Base-by-base conservation (phyloP, 2,329 filamentous ascomycete species). In the Exophiala sp. region DNA sequence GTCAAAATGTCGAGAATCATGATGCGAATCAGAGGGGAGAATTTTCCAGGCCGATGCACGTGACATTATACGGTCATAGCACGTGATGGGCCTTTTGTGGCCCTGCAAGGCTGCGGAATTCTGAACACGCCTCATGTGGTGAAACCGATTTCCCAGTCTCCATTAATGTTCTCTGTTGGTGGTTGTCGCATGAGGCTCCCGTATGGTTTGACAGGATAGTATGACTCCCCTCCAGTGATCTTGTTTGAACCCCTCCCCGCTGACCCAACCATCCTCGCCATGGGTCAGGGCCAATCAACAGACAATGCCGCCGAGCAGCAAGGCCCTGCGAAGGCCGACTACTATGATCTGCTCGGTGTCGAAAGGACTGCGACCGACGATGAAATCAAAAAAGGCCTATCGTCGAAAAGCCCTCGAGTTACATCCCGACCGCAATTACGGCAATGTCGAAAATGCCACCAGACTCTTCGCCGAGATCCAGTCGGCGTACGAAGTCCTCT, bases 361-460 rank as follows among this genome's bases (percentile, higher is more conserved):
- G 80, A 86, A 55, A 76, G 81, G 52, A 75, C 78, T 54, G 89
- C 88, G 27, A 82, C 82, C 4, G 85, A 90, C 38, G 86, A 94
- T 48, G 90, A 96, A 83, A 89, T 98, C 63, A 95, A 95, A 64
- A 95, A 88, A 63, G n/a, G 89, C 90, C 11, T 98, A 98, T 69
- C 82, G 88, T 57, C 82, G 74, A 55, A 96, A 91, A 66, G 93
- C 93, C 1, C 80, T 98, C 42, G 89, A 96, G 66, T 76, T 97
- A 8, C 93, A 98, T 66, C 93, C 93, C 0, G 93, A 98, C 69
- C 86, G 90, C 60, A 98, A 98, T 68, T 84, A 86, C 66, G 84
- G 86, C 61, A 84, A 96, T 64, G 83, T 85, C 54, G 88, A 94
- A 62, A 79, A 82, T 56, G 83, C 91, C 2, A 98, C 93, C 1